Evolutionary conservation across 495 filamentous ascomycete species (phyloP).

Genomic region (Aspergillus ostianus): DNA sequence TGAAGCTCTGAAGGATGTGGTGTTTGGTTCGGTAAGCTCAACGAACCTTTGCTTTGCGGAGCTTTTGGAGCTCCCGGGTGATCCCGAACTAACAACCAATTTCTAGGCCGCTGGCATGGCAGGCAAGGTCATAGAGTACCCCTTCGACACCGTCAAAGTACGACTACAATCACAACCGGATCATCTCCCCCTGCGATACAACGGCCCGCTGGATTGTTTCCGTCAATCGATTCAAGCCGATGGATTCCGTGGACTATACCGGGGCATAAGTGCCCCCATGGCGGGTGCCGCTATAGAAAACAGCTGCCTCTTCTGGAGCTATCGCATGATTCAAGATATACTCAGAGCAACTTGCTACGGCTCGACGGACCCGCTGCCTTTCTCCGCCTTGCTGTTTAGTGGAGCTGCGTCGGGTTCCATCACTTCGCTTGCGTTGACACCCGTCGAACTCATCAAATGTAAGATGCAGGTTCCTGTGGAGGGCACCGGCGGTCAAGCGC

Average conservation of each 20-base stretch:
- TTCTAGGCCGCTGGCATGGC: conserved; percentile 75
- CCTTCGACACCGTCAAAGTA: conserved; percentile 97
- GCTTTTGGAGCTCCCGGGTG: not conserved
- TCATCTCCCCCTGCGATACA: conserved; percentile 76
- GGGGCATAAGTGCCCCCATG: conserved; percentile 89
- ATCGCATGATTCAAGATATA: conserved; percentile 66
- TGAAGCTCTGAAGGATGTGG: conserved; percentile 75
- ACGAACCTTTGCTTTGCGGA: conserved; percentile 8
- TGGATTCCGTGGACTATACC: conserved; percentile 75
- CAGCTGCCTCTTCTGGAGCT: conserved; percentile 91
- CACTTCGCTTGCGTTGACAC: conserved; percentile 86
- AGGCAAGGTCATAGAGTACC: conserved; percentile 96
- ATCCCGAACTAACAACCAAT: conserved; percentile 9
- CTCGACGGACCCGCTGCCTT: conserved; percentile 57
- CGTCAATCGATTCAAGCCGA: conserved; percentile 74
- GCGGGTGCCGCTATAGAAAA: conserved; percentile 90
- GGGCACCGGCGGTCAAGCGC: conserved; percentile 34
- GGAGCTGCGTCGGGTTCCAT: conserved; percentile 87
- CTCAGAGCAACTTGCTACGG: conserved; percentile 56
- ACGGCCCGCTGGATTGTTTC: conserved; percentile 90
- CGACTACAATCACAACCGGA: conserved; percentile 72
- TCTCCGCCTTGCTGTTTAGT: conserved; percentile 69
- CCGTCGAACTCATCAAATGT: conserved; percentile 97
- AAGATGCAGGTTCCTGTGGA: conserved; percentile 82
- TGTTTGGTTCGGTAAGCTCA: conserved; percentile 74